A percentile compares a stretch with the other conserved stretches of the same genome.
Evolutionary conservation across 2,329 filamentous ascomycete species (phyloP).

Genomic region (Aspergillus japonicus): DNA sequence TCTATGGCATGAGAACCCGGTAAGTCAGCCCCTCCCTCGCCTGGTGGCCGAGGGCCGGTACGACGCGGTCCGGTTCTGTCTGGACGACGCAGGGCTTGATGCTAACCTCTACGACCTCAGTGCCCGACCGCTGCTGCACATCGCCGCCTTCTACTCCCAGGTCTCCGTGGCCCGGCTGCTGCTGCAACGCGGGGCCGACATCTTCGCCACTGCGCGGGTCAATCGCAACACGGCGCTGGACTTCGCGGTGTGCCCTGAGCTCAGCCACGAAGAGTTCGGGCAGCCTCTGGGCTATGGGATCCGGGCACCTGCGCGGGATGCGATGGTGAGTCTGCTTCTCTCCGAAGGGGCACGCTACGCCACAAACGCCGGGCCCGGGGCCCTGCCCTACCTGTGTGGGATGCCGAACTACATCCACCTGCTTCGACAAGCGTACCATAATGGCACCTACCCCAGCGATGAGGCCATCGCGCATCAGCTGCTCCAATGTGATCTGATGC

Average conservation of each 20-base stretch:
- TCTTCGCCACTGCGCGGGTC: background rate
- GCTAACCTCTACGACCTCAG: background rate
- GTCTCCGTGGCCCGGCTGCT: background rate
- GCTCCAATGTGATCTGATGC: background rate
- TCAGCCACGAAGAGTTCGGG: background rate
- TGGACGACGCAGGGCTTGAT: background rate
- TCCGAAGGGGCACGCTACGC: background rate
- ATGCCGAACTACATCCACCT: background rate
- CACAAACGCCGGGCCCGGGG: background rate
- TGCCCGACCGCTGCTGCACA: background rate
- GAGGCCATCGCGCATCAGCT: background rate
- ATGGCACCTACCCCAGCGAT: background rate
- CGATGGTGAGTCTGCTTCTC: background rate
- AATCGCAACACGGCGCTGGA: background rate
- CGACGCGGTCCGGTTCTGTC: background rate
- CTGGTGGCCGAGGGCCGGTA: background rate
- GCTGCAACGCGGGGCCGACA: background rate
- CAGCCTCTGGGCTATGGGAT: background rate
- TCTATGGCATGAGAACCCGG: background rate
- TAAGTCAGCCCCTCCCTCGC: background rate
- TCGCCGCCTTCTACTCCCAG: background rate
- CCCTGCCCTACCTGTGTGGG: background rate
- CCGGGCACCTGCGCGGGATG: background rate
- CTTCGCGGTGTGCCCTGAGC: background rate
- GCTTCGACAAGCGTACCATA: background rate